phyloP scores from a whole-genome alignment of 2,329 filamentous ascomycete species.

The Trichothecium sympodiale region DNA sequence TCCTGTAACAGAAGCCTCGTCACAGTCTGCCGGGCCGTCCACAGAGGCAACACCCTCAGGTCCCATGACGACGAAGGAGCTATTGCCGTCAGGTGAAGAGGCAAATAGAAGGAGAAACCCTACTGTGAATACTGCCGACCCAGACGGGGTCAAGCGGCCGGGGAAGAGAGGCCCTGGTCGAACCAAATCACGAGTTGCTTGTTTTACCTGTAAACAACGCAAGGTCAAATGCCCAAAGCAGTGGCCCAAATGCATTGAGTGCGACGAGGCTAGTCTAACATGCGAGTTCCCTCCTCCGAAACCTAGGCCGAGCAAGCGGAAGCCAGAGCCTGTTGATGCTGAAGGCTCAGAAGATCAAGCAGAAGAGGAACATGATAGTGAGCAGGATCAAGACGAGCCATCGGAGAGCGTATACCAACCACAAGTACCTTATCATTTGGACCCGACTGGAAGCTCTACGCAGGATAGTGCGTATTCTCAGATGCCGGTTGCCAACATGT shows the following conservation, averaged over 20 bases:
- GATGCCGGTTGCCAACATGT: slow-evolving; percentile 7
- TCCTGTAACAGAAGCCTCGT: slow-evolving; percentile 15
- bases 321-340: slow-evolving; percentile 9
- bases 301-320: slow-evolving; percentile 11
- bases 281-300: slow-evolving; percentile 29
- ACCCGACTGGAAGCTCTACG: background rate
- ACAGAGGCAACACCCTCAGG: slow-evolving; percentile 12
- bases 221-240: slow-evolving; percentile 32
- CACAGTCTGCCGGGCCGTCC: slow-evolving; percentile 14
- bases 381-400: background rate
- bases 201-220: slow-evolving; percentile 22
- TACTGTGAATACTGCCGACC: slow-evolving; percentile 2
- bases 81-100: slow-evolving; percentile 12
- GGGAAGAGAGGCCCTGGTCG: slow-evolving; percentile 5
- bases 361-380: slow-evolving; percentile 6
- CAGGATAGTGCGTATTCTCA: slow-evolving; percentile 3
- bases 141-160: background rate
- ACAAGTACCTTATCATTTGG: background rate
- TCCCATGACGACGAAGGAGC: slow-evolving; percentile 19
- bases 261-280: slow-evolving; percentile 15
- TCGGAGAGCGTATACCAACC: too few species aligned
- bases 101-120: slow-evolving; percentile 5
- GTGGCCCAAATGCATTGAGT: slow-evolving; percentile 27
- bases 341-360: slow-evolving; percentile 7
- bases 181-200: slow-evolving; percentile 21